Conservation (phyloP, 768 basidiomycete genomes). For the Hemileccinum rubropunctum region DNA sequence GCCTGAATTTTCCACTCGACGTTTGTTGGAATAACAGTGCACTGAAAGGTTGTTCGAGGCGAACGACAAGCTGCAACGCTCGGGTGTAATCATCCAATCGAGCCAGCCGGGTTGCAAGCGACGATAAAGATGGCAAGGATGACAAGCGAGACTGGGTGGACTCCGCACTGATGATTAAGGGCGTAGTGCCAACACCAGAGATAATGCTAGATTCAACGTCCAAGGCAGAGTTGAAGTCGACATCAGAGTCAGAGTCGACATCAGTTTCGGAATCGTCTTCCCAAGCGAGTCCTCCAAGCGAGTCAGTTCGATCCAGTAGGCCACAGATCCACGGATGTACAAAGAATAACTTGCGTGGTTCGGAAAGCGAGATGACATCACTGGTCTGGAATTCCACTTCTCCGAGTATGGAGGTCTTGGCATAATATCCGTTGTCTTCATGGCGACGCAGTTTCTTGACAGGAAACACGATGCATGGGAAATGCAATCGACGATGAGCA, state of each 20-base stretch:
- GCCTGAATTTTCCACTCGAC: slow-evolving; percentile 16
- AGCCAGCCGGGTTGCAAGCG: not conserved
- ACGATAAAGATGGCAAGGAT: slow-evolving; percentile 1
- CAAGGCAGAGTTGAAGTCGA: slow-evolving; percentile 1
- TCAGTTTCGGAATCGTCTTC: slow-evolving; percentile 10
- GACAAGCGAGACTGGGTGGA: not conserved
- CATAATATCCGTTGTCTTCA: slow-evolving; percentile 1
- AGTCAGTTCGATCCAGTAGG: slow-evolving; percentile 1
- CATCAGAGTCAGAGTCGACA: slow-evolving; percentile 2
- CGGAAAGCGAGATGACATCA: not conserved
- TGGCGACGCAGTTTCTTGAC: slow-evolving; percentile 5
- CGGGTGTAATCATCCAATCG: slow-evolving; percentile 6
- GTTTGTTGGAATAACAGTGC: slow-evolving; percentile 9
- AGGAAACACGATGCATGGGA: slow-evolving; percentile 9
- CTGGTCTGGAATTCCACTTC: slow-evolving; percentile 7
- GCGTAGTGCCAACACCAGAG: not conserved
- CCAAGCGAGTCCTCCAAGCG: not conserved
- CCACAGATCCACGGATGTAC: slow-evolving; percentile 12
- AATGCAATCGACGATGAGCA: slow-evolving; percentile 8
- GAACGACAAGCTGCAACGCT: slow-evolving; percentile 12
- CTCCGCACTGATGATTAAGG: slow-evolving; percentile 2
- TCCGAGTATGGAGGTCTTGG: slow-evolving; percentile 6
- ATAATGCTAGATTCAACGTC: not conserved
- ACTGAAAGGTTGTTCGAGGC: slow-evolving; percentile 12
- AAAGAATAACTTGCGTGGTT: slow-evolving; percentile 5